Evolutionary conservation across 202 grass and related monocot species (phyloP).

Genomic region (Sporobolus alterniflorus): DNA sequence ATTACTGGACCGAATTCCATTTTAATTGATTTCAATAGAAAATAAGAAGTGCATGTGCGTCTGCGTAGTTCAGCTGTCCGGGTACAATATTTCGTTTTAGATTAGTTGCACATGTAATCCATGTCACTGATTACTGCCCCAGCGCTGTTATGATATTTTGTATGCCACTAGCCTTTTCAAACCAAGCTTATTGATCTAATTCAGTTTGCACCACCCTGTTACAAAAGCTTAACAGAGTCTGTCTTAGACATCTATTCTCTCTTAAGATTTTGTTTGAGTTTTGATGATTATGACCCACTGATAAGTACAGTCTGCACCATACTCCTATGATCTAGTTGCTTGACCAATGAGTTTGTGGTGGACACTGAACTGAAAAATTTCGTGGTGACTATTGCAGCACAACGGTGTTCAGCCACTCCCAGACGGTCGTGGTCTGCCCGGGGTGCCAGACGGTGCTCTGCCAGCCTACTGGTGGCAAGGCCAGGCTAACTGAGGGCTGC

Average conservation of each 20-base stretch:
- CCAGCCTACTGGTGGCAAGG: constrained; percentile 74
- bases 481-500: constrained; percentile 67
- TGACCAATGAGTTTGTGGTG: neutral
- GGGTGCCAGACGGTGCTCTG: constrained; percentile 72
- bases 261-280: neutral
- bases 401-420: constrained; percentile 81
- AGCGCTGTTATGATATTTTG: neutral
- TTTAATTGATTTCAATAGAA: neutral
- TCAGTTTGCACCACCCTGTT: neutral
- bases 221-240: neutral
- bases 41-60: neutral
- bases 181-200: neutral
- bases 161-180: neutral
- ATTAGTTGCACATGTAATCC: neutral
- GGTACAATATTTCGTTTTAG: neutral
- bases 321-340: neutral
- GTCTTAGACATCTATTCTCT: neutral
- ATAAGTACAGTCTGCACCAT: neutral
- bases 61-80: neutral
- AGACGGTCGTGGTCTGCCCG: constrained; percentile 61
- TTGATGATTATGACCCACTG: neutral
- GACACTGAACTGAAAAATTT: neutral
- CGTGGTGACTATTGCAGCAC: constrained; percentile 55
- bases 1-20: neutral
- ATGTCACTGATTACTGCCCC: neutral